These are phyloP conservation scores for Adansonia gregorii DNA, from an alignment of 441 rosid species.

Conservation along the genomic window DNA sequence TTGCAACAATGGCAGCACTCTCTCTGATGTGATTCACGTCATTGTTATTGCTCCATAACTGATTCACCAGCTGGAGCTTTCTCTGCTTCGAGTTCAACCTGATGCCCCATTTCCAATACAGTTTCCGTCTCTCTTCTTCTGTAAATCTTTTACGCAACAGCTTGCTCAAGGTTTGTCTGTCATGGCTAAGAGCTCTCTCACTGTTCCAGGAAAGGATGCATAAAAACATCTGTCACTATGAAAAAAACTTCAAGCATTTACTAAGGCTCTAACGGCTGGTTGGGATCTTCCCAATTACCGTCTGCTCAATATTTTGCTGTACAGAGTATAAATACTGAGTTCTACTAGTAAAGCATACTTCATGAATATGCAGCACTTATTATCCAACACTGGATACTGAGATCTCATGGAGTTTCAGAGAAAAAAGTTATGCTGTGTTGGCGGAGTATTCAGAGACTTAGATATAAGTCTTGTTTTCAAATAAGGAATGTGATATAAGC, in stretches of 20 bases:
- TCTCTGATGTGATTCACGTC: slow-evolving; percentile 64
- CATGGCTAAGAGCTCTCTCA: slow-evolving; percentile 68
- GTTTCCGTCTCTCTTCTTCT: slow-evolving; percentile 59
- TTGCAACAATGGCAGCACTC: slow-evolving; percentile 76
- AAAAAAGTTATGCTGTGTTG: background rate
- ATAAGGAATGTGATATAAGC: background rate
- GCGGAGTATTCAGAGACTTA: background rate
- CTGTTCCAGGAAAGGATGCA: background rate
- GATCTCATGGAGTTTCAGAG: background rate
- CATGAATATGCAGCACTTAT: background rate
- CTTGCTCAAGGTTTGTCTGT: slow-evolving; percentile 79
- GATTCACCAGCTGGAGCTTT: slow-evolving; percentile 69
- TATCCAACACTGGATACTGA: background rate
- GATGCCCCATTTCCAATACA: slow-evolving; percentile 78
- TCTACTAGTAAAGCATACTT: background rate
- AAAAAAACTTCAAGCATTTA: no score
- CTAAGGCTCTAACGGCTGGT: background rate
- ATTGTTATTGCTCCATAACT: slow-evolving; percentile 64
- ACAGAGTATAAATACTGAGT: background rate
- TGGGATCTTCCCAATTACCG: background rate
- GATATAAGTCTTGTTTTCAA: background rate
- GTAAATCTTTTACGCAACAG: slow-evolving; percentile 69
- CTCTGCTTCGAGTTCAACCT: slow-evolving; percentile 68
- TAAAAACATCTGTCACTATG: background rate
- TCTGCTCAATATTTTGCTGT: background rate